Evolutionary conservation across 192 early-diverging fungal species (phyloP).

Genomic region (Coemansia sp.): DNA sequence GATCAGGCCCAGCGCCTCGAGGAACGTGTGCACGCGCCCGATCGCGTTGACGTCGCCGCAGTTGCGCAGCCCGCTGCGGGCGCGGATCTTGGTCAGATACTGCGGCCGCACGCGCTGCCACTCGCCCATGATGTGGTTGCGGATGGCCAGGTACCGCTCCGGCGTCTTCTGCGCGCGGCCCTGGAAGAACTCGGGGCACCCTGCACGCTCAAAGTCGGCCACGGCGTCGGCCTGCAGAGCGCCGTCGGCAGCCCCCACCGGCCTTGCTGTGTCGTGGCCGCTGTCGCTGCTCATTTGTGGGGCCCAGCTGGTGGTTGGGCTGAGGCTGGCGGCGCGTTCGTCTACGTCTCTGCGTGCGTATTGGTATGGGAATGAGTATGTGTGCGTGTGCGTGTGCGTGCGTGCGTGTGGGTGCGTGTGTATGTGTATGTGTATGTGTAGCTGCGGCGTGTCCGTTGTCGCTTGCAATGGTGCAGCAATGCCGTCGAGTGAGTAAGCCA

Average conservation of each 20-base stretch:
- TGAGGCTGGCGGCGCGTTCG: too few species aligned
- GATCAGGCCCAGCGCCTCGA: constrained; percentile 75
- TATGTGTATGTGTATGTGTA: too few species aligned
- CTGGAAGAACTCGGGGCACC: constrained; percentile 61
- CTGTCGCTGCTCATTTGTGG: too few species aligned
- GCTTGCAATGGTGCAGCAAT: too few species aligned
- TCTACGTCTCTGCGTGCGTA: too few species aligned
- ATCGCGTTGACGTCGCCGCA: constrained; percentile 95
- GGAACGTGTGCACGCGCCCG: constrained; percentile 76
- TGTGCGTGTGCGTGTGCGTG: too few species aligned
- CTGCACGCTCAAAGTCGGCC: constrained; percentile 13
- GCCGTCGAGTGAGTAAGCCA: too few species aligned
- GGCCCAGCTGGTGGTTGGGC: too few species aligned
- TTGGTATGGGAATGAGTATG: too few species aligned
- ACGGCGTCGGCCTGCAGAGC: constrained; percentile 3
- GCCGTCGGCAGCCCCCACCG: too few species aligned
- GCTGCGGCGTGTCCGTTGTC: too few species aligned
- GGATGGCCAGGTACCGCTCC: constrained; percentile 80
- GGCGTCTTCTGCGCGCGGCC: constrained; percentile 76
- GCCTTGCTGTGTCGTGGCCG: neutral
- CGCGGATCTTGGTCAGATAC: constrained; percentile 82
- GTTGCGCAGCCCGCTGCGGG: constrained; percentile 67
- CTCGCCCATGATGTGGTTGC: constrained; percentile 81
- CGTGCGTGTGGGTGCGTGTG: too few species aligned
- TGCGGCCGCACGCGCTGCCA: constrained; percentile 67